Conservation (phyloP, 2,329 filamentous ascomycete species). For the Neonectria magnoliae region DNA sequence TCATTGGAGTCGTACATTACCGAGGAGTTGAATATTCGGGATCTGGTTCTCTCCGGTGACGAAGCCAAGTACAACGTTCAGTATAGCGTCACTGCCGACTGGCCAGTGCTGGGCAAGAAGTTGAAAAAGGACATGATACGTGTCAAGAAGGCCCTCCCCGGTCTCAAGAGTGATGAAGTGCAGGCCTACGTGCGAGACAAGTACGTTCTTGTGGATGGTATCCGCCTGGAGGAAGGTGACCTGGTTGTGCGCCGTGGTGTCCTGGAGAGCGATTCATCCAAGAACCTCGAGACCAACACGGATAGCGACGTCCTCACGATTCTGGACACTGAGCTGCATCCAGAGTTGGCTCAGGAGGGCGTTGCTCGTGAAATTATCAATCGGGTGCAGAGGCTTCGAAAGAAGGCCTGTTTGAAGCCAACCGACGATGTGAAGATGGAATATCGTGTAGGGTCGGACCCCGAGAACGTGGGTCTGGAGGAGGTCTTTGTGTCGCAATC, state of each 20-base stretch:
- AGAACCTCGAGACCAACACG: constrained; percentile 85
- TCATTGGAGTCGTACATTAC: constrained; percentile 88
- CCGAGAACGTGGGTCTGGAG: constrained; percentile 77
- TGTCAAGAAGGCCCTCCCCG: constrained; percentile 90
- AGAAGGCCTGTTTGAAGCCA: constrained; percentile 89
- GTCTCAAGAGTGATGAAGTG: constrained; percentile 81
- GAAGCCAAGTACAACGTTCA: constrained; percentile 93
- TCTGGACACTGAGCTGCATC: constrained; percentile 83
- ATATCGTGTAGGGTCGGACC: constrained; percentile 83
- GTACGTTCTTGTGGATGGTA: constrained; percentile 85
- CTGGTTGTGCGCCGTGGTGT: constrained; percentile 80
- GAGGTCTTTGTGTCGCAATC: constrained; percentile 76
- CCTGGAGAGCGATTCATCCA: constrained; percentile 75
- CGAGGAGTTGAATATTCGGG: constrained; percentile 91
- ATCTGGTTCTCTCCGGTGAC: constrained; percentile 84
- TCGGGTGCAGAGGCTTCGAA: constrained; percentile 89
- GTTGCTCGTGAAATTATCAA: constrained; percentile 93
- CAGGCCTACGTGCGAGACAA: constrained; percentile 79
- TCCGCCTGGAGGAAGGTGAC: constrained; percentile 83
- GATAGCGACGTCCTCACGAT: constrained; percentile 92
- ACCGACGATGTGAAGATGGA: constrained; percentile 98
- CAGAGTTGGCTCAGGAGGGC: constrained; percentile 88
- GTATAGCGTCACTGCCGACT: constrained; percentile 90
- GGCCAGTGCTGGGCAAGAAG: constrained; percentile 95
- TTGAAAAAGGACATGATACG: constrained; percentile 93